Evolutionary conservation across 805 yeast species (phyloP), one percentile per base, ranked within the genome.

Genomic region (Ogataea angusta): DNA sequence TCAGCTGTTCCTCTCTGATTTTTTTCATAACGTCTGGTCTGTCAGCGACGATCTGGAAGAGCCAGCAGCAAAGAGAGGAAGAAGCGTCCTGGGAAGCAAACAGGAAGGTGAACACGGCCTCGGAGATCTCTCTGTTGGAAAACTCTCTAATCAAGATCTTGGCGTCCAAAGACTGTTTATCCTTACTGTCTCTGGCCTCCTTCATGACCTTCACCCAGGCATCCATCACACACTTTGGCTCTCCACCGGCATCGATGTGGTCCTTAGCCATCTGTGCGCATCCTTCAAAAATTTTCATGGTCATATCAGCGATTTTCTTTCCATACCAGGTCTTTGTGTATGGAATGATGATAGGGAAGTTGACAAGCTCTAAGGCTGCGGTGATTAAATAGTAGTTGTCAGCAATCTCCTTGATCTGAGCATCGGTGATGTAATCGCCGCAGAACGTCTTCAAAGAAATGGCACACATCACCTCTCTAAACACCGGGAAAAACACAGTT

Each of bases 31-130:
- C 83, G 51, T 93, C 98, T 29, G 97, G 97, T 59, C 96, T 79
- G 64, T 93, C 99, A 46, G 96, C 90, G 42, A 89, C 82, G 54
- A 89, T 78, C 73, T 93, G 99, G 80, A 91, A 93, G 57, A 93
- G 73, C 99, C 99, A 93, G 67, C 98, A 91, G 48, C 96, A 93
- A 53, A 95, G 81, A 4, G 97, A 87, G 1, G 97, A 89, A 6
- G 96, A 85, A 17, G 99, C 99, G 67, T 93, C 99, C 69, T 93
- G 99, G 4, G 96, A 85, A 6, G 99, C 99, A 65, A 93, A 93
- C 63, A 93, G 70, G 66, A 93, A 93, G 10, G 99, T 93, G 76
- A 93, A 93, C 48, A 93, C 79, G 41, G 95, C 95, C 70, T 93
- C 98, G 15, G 96, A 85, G 55, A 93, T 91, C 66, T 93, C 99